Evolutionary conservation across 2,329 filamentous ascomycete genomes (phyloP), one percentile per base, ranked within the genome.

Genomic region (Epichloe scottii): DNA sequence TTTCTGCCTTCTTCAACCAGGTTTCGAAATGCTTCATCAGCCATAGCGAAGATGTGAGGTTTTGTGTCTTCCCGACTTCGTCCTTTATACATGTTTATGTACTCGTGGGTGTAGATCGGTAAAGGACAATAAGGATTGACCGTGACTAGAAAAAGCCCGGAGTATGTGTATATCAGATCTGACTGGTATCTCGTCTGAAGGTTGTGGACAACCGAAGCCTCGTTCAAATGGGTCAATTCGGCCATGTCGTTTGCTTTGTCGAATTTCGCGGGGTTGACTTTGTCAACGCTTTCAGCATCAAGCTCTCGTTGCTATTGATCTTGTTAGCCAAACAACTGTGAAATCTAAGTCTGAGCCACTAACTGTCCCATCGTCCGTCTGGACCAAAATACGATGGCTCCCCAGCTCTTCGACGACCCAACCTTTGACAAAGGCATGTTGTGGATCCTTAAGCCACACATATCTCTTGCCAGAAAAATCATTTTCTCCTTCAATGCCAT

Each of bases 161-260:
- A 98, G 67, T 98, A 98, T 21, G 93, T 98, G 73, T 94, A 98
- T 59, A 98, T 98, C 54, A 98, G 72, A 69, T 98, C 93, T 43
- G 93, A 80, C 67, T 96, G 89, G 66, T 98, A 98, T 68, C 93
- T 78, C 75, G 88, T 91, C 59, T 95, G 86, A 52, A 98, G 78
- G 64, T 98, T 98, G 71, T 98, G 90, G 48, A 98, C 90, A 48
- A 98, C 93, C 0, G 93, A 97, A 21, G 91, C 87, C 71, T 98
- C 93, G 69, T 98, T 98, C 56, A 98, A 74, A 68, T 98, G 93
- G 5, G 93, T 98, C 63, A 98, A 78, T 67, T 98, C 93, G 23
- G 94, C 93, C 93, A 98, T 98, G 68, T 98, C 94, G 71, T 94
- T 89, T 57, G 91, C 91, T 70, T 96, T 98, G 78, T 98, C 93